These are phyloP conservation scores for Telfairia occidentalis DNA, from an alignment of 331 rosid species.

Conservation along the genomic window DNA sequence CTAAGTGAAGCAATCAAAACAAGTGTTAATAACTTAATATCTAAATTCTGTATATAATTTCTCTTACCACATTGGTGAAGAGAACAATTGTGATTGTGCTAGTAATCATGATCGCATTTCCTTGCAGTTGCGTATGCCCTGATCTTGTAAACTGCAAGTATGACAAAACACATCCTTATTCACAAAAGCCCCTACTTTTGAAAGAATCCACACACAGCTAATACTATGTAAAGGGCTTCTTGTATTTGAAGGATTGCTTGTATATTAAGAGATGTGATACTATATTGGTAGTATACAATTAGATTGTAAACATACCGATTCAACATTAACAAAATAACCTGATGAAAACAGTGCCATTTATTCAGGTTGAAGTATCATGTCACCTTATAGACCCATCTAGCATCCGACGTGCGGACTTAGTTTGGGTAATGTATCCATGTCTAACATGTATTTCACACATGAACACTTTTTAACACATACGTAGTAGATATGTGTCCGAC, in stretches of 20 bases:
- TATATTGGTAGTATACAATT: background rate
- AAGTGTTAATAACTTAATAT: background rate
- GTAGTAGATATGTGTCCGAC: background rate
- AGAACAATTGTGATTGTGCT: conserved; percentile 57
- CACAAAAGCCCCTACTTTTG: background rate
- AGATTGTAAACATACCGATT: background rate
- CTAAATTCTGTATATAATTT: background rate
- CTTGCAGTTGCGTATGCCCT: conserved; percentile 43
- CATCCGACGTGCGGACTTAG: too few relatives aligned
- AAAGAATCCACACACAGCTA: background rate
- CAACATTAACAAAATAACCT: background rate
- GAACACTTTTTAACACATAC: background rate
- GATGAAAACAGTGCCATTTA: background rate
- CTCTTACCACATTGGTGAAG: conserved; percentile 52
- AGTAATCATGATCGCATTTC: conserved; percentile 57
- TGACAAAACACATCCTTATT: background rate
- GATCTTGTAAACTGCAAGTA: conserved; percentile 44
- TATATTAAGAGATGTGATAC: background rate
- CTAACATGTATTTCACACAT: background rate
- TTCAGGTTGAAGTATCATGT: background rate
- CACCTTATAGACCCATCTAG: too few relatives aligned
- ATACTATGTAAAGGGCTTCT: background rate
- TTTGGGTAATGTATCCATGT: background rate
- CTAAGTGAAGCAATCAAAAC: background rate
- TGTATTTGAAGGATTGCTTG: background rate